Conservation (phyloP, 1,139 yeast genomes). For the Saccharomyces hybrid region DNA sequence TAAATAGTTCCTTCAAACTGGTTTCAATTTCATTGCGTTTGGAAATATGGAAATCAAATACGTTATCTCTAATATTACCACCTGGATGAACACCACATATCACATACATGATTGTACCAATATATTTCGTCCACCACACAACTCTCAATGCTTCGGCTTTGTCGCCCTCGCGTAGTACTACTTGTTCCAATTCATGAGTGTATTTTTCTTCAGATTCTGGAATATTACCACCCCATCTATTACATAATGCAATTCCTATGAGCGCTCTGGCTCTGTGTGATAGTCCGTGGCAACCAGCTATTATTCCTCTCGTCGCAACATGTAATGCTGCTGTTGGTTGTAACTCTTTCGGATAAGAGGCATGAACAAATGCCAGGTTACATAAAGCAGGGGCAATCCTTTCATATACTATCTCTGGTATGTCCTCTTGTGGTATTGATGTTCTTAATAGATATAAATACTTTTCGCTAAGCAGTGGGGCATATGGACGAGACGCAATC, state of each 20-base stretch:
- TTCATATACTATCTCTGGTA: conserved; percentile 48
- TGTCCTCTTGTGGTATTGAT: conserved; percentile 45
- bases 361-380: conserved; percentile 61
- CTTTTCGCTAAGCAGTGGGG: conserved; percentile 49
- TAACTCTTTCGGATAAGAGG: conserved; percentile 61
- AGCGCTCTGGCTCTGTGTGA: conserved; percentile 59
- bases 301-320: conserved; percentile 58
- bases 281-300: conserved; percentile 62
- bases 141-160: conserved; percentile 39
- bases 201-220: conserved; percentile 44
- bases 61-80: conserved; percentile 55
- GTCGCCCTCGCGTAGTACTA: conserved; percentile 42
- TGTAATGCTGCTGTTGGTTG: conserved; percentile 65
- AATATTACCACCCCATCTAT: conserved; percentile 71
- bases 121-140: conserved; percentile 58
- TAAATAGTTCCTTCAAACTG: conserved; percentile 16
- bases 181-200: conserved; percentile 38
- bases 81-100: conserved; percentile 72
- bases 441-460: conserved; percentile 43
- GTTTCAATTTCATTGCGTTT: conserved; percentile 24
- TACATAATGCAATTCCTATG: conserved; percentile 60
- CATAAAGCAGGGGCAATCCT: conserved; percentile 61
- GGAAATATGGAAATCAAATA: conserved; percentile 36
- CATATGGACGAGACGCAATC: conserved; percentile 57
- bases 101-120: conserved; percentile 62